Percentiles rank a stretch among this genome's conserved stretches.
phyloP scores from a whole-genome alignment of 2,329 filamentous ascomycete genomes.

The Thelonectria rubi region DNA sequence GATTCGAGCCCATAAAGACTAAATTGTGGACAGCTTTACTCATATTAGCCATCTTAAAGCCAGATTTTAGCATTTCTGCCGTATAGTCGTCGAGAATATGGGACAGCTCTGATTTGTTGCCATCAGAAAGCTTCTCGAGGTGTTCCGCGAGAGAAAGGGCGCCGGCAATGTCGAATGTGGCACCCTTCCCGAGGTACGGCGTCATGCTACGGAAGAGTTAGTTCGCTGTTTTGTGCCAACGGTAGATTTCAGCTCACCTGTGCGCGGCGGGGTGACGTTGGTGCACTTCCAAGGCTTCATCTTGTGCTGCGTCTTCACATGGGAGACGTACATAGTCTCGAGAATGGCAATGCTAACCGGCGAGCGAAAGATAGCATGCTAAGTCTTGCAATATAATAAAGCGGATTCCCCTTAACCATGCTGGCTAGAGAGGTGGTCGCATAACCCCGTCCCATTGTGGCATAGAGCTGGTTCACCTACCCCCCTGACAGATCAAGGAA shows the following conservation, averaged over 20 bases:
- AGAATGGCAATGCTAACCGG: constrained; percentile 1
- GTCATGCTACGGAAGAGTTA: constrained; percentile 5
- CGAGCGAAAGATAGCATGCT: constrained; percentile 14
- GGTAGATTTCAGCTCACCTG: not conserved
- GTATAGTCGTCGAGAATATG: constrained; percentile 1
- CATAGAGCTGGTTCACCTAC: no score
- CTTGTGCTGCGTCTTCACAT: constrained; percentile 15
- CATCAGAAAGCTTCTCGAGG: not conserved
- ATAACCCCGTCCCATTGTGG: no score
- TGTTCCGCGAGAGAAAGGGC: constrained; percentile 9
- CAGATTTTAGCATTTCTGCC: constrained; percentile 1
- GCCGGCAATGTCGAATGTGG: constrained; percentile 10
- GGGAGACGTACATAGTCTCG: constrained; percentile 7
- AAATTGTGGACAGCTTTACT: constrained; percentile 7
- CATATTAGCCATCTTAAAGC: constrained; percentile 1
- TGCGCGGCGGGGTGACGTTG: constrained; percentile 6
- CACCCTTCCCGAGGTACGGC: constrained; percentile 13
- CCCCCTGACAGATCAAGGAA: no score
- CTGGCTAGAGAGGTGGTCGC: no score
- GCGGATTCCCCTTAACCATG: no score
- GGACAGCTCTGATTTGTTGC: not conserved
- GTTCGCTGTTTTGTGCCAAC: not conserved
- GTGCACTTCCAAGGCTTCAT: constrained; percentile 12
- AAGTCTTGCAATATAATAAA: no score
- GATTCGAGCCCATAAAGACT: constrained; percentile 3